Percentiles rank a stretch among this genome's conserved stretches.
Conservation (phyloP, 2,329 filamentous ascomycete species). For the Phialocephala subalpina region DNA sequence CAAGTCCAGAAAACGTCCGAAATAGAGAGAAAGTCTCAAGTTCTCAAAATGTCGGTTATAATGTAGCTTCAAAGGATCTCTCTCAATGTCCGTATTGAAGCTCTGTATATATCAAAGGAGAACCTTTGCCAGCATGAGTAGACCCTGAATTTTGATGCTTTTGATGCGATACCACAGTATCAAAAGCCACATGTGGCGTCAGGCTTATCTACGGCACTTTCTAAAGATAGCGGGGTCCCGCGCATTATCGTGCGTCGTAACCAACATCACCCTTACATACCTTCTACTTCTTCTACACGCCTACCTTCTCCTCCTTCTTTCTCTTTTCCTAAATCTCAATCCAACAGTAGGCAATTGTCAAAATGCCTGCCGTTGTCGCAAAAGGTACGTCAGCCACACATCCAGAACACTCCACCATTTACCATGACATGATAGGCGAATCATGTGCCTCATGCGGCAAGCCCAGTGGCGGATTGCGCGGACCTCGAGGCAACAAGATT, state of each 20-base stretch:
- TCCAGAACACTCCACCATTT: slow-evolving; percentile 10
- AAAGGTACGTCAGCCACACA: slow-evolving; percentile 39
- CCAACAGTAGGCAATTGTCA: slow-evolving; percentile 22
- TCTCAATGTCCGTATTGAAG: not conserved
- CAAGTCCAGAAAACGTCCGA: too few species aligned
- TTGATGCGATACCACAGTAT: not conserved
- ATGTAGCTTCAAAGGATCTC: too few species aligned
- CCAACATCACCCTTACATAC: not conserved
- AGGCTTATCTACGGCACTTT: not conserved
- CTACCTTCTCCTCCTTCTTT: not conserved
- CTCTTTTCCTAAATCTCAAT: not conserved
- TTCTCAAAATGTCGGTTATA: too few species aligned
- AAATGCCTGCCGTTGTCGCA: slow-evolving; percentile 40
- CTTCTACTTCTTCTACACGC: not conserved
- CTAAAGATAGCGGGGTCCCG: slow-evolving; percentile 1
- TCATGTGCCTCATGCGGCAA: slow-evolving; percentile 20
- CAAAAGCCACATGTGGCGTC: not conserved
- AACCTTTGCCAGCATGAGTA: too few species aligned
- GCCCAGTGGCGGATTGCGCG: slow-evolving; percentile 17
- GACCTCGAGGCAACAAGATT: slow-evolving; percentile 25
- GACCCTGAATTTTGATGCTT: not conserved
- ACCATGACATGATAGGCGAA: slow-evolving; percentile 25
- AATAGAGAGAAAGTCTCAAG: too few species aligned
- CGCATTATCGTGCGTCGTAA: slow-evolving; percentile 5
- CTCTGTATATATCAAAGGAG: not conserved